Evolutionary conservation across 2,329 filamentous ascomycete species (phyloP), one percentile per base, ranked within the genome.

Genomic region (Trichoderma arundinaceum): DNA sequence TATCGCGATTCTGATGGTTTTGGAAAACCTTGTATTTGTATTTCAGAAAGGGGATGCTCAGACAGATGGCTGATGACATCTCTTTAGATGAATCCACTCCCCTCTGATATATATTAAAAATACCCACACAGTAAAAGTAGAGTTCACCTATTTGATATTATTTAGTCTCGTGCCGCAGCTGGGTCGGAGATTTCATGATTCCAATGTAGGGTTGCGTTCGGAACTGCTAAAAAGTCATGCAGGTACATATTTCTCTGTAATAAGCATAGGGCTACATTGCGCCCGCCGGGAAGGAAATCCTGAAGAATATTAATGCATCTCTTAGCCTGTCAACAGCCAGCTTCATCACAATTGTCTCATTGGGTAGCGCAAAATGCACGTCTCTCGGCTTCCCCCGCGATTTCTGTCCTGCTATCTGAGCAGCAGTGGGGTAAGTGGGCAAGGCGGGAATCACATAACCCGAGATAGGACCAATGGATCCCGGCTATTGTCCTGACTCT

Each of bases 1-100:
- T 88, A 66, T 87, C 85, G 35, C 78, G 86, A n/a, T 89, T 88
- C 68, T 86, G 35, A 61, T n/a, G 33, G 46, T 6, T 28, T 28
- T 28, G 22, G 22, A 28, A 4, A 28, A 28, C 22, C 22, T 28
- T 28, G 22, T 28, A 28, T 28, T 28, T 28, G 22, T 28, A 28
- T 28, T 28, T 28, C 2, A 28, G 22, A 28, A 28, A 28, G 22
- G 22, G 2, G 22, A 28, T 28, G 22, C 22, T 28, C 4, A 28
- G 22, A 4, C 4, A 28, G 22, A 28, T n/a, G n/a, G n/a, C n/a
- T n/a, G n/a, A n/a, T 28, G 22, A 28, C 22, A 28, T 28, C 22
- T 4, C 22, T 28, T 28, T 28, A 28, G 22, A 28, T 28, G 22
- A 28, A 28, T 4, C 22, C 22, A 28, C 22, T 28, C 22, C 22